Percentiles rank a stretch among this genome's conserved stretches.
These are phyloP conservation scores for Arthrobotrys musiformis DNA, from an alignment of 2,329 filamentous ascomycete genomes.

Conservation along the genomic window DNA sequence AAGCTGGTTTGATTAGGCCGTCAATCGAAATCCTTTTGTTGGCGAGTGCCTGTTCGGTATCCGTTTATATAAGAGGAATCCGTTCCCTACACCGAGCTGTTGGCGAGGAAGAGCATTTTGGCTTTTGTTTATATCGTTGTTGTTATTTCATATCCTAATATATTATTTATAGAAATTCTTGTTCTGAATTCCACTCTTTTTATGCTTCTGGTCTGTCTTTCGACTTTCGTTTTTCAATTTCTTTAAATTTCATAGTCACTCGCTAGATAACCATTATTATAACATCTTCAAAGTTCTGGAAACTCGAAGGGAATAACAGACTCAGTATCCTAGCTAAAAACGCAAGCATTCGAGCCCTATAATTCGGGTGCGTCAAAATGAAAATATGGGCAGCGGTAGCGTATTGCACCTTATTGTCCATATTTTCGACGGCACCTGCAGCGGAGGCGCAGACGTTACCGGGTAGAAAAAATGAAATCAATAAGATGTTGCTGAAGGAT, in stretches of 20 bases:
- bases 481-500: background rate
- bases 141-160: background rate
- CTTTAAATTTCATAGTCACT: too few species aligned
- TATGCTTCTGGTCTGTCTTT: too few species aligned
- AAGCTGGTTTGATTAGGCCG: background rate
- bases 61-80: background rate
- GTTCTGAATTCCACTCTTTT: too few species aligned
- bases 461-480: background rate
- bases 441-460: background rate
- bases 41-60: background rate
- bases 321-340: background rate
- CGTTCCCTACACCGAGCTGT: background rate
- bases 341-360: background rate
- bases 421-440: background rate
- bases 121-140: background rate
- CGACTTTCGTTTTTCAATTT: too few species aligned
- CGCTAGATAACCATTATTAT: too few species aligned
- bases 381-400: background rate
- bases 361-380: background rate
- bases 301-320: background rate
- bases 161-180: too few species aligned
- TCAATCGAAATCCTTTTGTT: background rate
- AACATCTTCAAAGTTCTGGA: background rate
- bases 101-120: background rate
- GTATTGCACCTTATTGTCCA: background rate